Base-by-base conservation (phyloP, 768 basidiomycete species). In the Rhizopogon rudus region DNA sequence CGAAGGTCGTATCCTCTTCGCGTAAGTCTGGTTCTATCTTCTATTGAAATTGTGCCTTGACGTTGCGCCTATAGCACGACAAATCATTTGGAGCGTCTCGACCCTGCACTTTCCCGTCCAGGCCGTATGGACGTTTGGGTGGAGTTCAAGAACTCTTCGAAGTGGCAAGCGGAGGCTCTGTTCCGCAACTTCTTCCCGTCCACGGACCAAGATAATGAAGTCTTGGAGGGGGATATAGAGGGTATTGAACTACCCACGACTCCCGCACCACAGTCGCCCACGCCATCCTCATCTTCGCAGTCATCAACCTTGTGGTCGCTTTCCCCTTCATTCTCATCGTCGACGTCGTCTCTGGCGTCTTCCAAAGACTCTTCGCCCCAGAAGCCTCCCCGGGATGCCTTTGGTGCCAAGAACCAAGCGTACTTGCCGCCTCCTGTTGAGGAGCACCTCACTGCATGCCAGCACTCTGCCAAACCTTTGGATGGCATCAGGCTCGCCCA, bases 61-160 rank as follows among this genome's bases (percentile, higher is more conserved):
- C 20, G 12, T 44, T 20, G 14, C 16, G 13, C 42, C 22, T 41
- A 13, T 60, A 91, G 90, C 0, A 93, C 91, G 16, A 93, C 91
- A 10, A 95, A 95, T 69, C 93, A 95, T 64, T 76, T 93, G n/a
- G 91, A 94, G 63, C 82, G 87, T 35, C 80, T 96, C 1, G 93
- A 96, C 62, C 90, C 92, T 4, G 93, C 93, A 0, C 81, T 96
- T 10, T 89, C 86, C n/a, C 86, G 93, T 52, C 91, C 93, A 5
- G 93, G 93, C 16, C 87, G 89, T 29, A 90, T 91, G 88, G 93
- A 95, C 64, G 89, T 96, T 7, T 91, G 90, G 85, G 80, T 95
- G 44, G 89, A 93, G 68, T 95, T 95, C 76, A 88, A 86, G 75
- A 86, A 89, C 58, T 87, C 93, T 35, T 87, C 83, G 57, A 86